Conservation (phyloP, 164 flowering plant species). For the Dillenia turbinata region DNA sequence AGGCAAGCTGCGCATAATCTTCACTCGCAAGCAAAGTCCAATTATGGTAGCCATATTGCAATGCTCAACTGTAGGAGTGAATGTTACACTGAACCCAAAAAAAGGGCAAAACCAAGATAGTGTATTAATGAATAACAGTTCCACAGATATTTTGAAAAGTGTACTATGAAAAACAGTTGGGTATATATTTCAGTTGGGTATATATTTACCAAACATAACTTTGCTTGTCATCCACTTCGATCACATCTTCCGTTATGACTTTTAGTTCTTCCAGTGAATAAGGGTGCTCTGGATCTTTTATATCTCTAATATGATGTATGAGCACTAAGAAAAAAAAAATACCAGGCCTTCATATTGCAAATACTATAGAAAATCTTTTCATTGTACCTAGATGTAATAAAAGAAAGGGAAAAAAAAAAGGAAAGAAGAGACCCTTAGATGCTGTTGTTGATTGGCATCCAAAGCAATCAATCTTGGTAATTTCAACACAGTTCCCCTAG, state of each 20-base stretch:
- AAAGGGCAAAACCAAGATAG: neutral
- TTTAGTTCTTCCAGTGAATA: conserved; percentile 88
- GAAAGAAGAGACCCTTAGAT: too few relatives aligned
- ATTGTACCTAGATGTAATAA: too few relatives aligned
- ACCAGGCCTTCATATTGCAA: too few relatives aligned
- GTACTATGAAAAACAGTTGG: too few relatives aligned
- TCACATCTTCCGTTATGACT: conserved; percentile 82
- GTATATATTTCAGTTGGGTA: neutral
- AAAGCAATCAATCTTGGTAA: too few relatives aligned
- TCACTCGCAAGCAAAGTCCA: conserved; percentile 79
- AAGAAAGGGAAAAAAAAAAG: too few relatives aligned
- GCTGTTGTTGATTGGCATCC: too few relatives aligned
- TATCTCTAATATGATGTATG: conserved; percentile 77
- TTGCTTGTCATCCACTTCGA: conserved; percentile 61
- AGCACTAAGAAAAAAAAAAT: conserved; percentile 37
- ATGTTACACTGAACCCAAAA: conserved; percentile 57
- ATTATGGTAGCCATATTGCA: conserved; percentile 86
- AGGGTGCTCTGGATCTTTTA: conserved; percentile 95
- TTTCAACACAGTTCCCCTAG: too few relatives aligned
- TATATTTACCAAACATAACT: conserved; percentile 54
- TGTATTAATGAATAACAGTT: neutral
- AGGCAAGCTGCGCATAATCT: conserved; percentile 77
- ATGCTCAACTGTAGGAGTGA: conserved; percentile 88
- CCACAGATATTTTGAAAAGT: too few relatives aligned
- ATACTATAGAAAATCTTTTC: neutral